phyloP scores from a whole-genome alignment of 148 eudicot genomes.

The Diospyros lotus region DNA sequence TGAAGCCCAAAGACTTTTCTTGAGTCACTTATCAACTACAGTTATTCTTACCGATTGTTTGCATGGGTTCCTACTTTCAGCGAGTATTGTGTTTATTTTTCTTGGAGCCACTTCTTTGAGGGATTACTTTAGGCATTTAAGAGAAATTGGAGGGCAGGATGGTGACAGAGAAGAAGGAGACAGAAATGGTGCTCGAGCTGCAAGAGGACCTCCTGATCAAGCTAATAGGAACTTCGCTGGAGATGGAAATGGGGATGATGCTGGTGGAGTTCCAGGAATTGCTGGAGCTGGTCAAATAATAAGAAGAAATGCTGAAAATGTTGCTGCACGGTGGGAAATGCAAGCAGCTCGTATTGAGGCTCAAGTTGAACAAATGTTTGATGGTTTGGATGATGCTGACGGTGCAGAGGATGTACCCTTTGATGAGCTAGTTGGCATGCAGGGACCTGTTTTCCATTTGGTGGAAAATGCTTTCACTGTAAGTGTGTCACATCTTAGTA shows the following conservation, averaged over 20 bases:
- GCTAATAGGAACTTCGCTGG: conserved; percentile 64
- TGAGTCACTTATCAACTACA: conserved; percentile 77
- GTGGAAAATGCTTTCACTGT: conserved; percentile 97
- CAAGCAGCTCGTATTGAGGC: conserved; percentile 99
- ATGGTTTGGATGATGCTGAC: conserved; percentile 95
- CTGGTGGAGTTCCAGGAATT: conserved; percentile 75
- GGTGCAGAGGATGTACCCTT: conserved; percentile 99
- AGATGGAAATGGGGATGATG: conserved; percentile 82
- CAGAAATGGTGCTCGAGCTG: conserved; percentile 86
- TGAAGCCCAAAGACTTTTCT: conserved; percentile 76
- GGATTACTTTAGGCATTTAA: conserved; percentile 84
- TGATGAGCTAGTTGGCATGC: conserved; percentile 99
- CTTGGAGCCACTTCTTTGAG: conserved; percentile 94
- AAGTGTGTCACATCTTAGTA: conserved; percentile 17
- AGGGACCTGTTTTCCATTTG: conserved; percentile 96
- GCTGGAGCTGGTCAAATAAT: conserved; percentile 89
- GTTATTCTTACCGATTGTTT: conserved; percentile 85
- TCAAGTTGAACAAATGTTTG: conserved; percentile 98
- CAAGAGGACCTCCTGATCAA: conserved; percentile 68
- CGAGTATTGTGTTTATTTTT: conserved; percentile 89
- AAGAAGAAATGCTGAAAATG: conserved; percentile 87
- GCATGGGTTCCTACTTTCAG: conserved; percentile 96
- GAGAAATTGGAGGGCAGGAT: conserved; percentile 89
- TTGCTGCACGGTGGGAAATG: conserved; percentile 97
- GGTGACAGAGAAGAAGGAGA: conserved; percentile 92